Percentiles rank a stretch among this genome's conserved stretches.
Evolutionary conservation across 345 rosid species (phyloP).

Genomic region (Camelina neglecta): DNA sequence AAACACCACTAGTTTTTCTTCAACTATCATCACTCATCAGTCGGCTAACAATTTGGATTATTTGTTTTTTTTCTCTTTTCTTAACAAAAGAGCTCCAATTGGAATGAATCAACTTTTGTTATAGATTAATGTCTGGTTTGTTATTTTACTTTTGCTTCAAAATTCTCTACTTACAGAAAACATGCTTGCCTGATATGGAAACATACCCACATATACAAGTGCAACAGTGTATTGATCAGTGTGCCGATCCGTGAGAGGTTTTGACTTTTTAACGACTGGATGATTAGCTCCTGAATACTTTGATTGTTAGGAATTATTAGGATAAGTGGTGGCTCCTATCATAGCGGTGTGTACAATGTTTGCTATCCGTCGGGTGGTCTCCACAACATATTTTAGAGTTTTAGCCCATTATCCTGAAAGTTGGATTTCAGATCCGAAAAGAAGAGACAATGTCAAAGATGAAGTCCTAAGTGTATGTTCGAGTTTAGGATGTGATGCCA

Average conservation of each 20-base stretch:
- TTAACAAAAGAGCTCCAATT: not conserved
- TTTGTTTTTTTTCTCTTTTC: no score
- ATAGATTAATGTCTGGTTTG: no score
- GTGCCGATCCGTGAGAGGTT: not conserved
- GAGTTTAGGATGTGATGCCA: not conserved
- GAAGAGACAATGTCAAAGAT: not conserved
- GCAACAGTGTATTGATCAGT: not conserved
- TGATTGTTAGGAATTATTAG: not conserved
- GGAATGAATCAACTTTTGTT: no score
- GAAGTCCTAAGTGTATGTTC: not conserved
- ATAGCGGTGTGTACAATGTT: not conserved
- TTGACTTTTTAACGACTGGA: not conserved
- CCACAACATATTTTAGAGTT: constrained; percentile 2
- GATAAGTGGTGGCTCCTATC: constrained; percentile 35
- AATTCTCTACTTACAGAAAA: not conserved
- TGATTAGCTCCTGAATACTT: not conserved
- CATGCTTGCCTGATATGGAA: not conserved
- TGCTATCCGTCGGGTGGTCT: constrained; percentile 28
- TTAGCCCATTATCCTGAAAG: constrained; percentile 4
- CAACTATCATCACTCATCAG: not conserved
- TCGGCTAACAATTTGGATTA: not conserved
- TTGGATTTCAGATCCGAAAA: not conserved
- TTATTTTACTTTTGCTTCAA: not conserved
- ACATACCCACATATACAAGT: not conserved
- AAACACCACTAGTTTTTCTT: not conserved